Conservation (phyloP, 192 early-diverging fungal species). For the Coemansia sp. region DNA sequence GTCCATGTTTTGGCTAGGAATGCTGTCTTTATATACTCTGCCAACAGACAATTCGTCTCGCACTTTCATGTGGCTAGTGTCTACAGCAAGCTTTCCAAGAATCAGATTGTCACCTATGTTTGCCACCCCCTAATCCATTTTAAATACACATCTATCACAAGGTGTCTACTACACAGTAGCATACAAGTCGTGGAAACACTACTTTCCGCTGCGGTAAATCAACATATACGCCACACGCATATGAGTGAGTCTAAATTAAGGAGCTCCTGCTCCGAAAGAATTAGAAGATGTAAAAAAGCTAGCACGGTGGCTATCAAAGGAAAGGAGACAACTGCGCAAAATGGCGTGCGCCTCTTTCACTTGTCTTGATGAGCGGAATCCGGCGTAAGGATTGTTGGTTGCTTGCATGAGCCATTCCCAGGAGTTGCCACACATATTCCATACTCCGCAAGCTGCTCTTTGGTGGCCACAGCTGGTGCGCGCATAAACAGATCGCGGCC, state of each 20-base stretch:
- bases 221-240: neutral
- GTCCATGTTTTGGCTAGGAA: neutral
- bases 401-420: neutral
- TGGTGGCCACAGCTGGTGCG: constrained; percentile 67
- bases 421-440: constrained; percentile 40
- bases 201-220: neutral
- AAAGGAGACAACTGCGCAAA: neutral
- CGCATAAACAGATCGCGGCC: constrained; percentile 83
- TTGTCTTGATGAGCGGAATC: neutral
- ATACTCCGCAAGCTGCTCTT: constrained; percentile 70
- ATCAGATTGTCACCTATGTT: neutral
- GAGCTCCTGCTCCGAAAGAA: neutral
- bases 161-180: neutral
- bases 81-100: neutral
- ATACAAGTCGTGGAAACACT: neutral
- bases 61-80: neutral
- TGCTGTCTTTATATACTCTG: neutral
- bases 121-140: neutral
- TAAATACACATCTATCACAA: neutral
- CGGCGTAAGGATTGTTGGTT: neutral
- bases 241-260: neutral
- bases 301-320: neutral
- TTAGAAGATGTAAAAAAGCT: neutral
- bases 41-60: neutral
- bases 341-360: neutral